These are phyloP conservation scores for Myotisia sp. DNA, from an alignment of 2,329 filamentous ascomycete species.

Conservation along the genomic window DNA sequence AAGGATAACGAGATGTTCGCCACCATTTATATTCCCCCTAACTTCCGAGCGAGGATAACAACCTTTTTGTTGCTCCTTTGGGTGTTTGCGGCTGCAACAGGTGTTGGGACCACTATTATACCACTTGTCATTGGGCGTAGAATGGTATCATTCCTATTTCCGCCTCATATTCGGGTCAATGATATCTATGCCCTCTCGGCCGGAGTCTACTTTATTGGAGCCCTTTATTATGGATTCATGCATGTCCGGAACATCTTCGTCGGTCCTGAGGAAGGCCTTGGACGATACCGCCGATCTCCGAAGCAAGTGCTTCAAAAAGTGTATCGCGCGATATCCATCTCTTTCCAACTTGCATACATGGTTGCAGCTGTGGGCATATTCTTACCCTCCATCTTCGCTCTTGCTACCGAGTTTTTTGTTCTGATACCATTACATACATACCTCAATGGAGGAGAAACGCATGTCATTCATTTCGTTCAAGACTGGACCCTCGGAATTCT, in stretches of 20 bases:
- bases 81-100: conserved; percentile 80
- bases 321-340: conserved; percentile 24
- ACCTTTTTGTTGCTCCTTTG: conserved; percentile 82
- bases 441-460: conserved; percentile 30
- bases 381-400: conserved; percentile 64
- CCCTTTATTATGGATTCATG: conserved; percentile 44
- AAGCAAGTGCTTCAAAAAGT: conserved; percentile 16
- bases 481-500: conserved; percentile 88
- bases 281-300: conserved; percentile 20
- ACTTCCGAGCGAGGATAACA: conserved; percentile 65
- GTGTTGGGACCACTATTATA: conserved; percentile 70
- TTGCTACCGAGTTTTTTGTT: conserved; percentile 75
- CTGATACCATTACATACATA: conserved; percentile 77
- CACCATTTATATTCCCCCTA: conserved; percentile 68
- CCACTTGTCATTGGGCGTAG: conserved; percentile 73
- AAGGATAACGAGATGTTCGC: conserved; percentile 50
- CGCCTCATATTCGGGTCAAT: conserved; percentile 61
- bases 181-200: conserved; percentile 94
- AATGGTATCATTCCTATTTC: conserved; percentile 60
- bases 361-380: conserved; percentile 61
- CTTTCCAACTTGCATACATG: conserved; percentile 53
- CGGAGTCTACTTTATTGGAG: conserved; percentile 68
- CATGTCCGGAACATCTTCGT: conserved; percentile 5
- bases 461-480: conserved; percentile 65
- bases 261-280: conserved; percentile 9